Evolutionary conservation across 768 basidiomycete species (phyloP).

Genomic region (Clitopilus hobsonii): DNA sequence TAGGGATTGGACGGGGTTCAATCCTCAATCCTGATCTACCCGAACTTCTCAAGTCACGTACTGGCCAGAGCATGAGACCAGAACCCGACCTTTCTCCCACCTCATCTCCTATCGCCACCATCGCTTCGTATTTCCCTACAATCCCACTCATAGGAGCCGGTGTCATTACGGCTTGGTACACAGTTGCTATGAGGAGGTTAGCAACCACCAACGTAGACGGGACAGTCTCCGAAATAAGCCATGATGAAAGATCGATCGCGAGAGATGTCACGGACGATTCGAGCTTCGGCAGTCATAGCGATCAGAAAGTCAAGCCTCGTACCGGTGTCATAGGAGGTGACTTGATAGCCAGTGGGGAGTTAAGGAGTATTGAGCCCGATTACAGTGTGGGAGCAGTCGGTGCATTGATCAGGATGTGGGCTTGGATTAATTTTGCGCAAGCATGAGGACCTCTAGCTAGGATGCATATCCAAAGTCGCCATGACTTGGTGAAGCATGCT

Average conservation of each 20-base stretch:
- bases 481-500: too few species aligned
- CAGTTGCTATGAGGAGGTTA: conserved; percentile 49
- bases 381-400: conserved; percentile 28
- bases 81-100: conserved; percentile 27
- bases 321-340: neutral
- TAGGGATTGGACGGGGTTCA: conserved; percentile 72
- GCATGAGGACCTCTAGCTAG: neutral
- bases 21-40: conserved; percentile 63
- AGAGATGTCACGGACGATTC: neutral
- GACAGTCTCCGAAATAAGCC: neutral
- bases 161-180: conserved; percentile 62
- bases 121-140: conserved; percentile 30
- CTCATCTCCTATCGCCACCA: conserved; percentile 14
- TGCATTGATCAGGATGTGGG: conserved; percentile 42
- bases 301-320: too few species aligned
- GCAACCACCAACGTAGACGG: too few species aligned
- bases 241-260: neutral
- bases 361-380: conserved; percentile 11
- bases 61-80: conserved; percentile 11
- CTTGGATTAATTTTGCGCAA: conserved; percentile 25
- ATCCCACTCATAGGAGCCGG: conserved; percentile 67
- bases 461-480: too few species aligned
- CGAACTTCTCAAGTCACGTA: conserved; percentile 20
- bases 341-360: neutral
- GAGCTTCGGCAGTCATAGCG: neutral